Conservation (phyloP, 108 stramenopile species). For the Pseudonitzschia multiseries region DNA sequence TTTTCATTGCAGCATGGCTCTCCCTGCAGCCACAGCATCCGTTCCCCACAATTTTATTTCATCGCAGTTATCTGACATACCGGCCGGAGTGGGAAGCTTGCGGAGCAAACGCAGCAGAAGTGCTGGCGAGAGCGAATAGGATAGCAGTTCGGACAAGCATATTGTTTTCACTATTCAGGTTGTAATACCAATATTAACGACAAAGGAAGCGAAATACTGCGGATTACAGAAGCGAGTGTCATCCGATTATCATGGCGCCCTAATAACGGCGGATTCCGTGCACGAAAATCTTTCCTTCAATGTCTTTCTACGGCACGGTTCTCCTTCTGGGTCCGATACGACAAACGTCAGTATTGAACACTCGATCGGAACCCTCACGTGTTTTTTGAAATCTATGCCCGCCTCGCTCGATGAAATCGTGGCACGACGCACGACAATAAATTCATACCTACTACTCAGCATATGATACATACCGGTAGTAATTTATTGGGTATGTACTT, state of each 20-base stretch:
- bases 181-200: background rate
- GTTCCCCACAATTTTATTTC: too few relatives aligned
- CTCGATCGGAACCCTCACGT: background rate
- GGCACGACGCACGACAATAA: background rate
- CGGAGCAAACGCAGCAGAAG: conserved; percentile 33
- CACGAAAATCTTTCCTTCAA: background rate
- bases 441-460: background rate
- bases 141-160: conserved; percentile 24
- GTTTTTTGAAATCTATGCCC: background rate
- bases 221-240: too few relatives aligned
- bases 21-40: too few relatives aligned
- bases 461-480: background rate
- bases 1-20: background rate
- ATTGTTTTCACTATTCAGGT: background rate
- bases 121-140: conserved; percentile 26
- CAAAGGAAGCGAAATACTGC: background rate
- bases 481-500: too few relatives aligned
- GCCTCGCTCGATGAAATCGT: background rate
- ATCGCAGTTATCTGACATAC: background rate
- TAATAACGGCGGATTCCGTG: background rate
- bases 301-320: background rate
- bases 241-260: too few relatives aligned
- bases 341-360: background rate
- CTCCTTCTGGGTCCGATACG: background rate
- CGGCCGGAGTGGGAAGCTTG: conserved; percentile 21